Conservation (phyloP, 768 basidiomycete species). For the Tricholoma saponaceum region DNA sequence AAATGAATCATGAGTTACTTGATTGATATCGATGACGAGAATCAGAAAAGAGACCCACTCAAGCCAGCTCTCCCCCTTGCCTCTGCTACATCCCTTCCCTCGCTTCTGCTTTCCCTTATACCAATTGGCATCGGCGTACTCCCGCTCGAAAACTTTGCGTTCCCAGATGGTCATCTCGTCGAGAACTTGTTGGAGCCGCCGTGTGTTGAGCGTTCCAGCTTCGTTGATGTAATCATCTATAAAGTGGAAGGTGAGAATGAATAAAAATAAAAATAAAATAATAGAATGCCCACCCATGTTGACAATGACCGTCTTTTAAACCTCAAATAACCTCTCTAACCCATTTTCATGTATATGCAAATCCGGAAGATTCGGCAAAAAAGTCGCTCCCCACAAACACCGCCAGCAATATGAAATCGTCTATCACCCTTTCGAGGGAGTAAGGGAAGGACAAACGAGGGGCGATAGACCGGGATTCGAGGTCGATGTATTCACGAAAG, state of each 20-base stretch:
- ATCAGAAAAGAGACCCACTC: slow-evolving; percentile 39
- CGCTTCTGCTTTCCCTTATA: slow-evolving; percentile 85
- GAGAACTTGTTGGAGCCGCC: slow-evolving; percentile 79
- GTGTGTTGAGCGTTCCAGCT: slow-evolving; percentile 74
- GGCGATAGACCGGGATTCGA: slow-evolving; percentile 82
- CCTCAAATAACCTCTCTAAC: slow-evolving; percentile 86
- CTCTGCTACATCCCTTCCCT: slow-evolving; percentile 58
- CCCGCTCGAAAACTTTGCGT: slow-evolving; percentile 86
- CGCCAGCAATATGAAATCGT: slow-evolving; percentile 95
- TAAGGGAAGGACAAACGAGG: slow-evolving; percentile 73
- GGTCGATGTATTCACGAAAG: slow-evolving; percentile 94
- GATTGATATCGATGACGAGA: not conserved
- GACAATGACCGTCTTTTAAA: slow-evolving; percentile 91
- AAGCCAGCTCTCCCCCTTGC: slow-evolving; percentile 48
- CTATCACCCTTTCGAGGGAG: slow-evolving; percentile 90
- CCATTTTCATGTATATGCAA: slow-evolving; percentile 98
- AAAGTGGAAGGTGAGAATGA: not conserved
- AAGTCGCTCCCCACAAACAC: slow-evolving; percentile 99
- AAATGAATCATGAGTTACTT: not conserved
- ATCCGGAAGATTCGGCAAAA: slow-evolving; percentile 91
- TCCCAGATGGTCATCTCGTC: slow-evolving; percentile 90
- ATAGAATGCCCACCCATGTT: slow-evolving; percentile 46
- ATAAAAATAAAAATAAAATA: not conserved
- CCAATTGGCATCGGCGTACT: slow-evolving; percentile 88
- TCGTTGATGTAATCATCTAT: slow-evolving; percentile 93